Percentiles rank a stretch among this genome's conserved stretches.
Conservation (phyloP, 257 asterid genomes). For the Capsicum chinense region DNA sequence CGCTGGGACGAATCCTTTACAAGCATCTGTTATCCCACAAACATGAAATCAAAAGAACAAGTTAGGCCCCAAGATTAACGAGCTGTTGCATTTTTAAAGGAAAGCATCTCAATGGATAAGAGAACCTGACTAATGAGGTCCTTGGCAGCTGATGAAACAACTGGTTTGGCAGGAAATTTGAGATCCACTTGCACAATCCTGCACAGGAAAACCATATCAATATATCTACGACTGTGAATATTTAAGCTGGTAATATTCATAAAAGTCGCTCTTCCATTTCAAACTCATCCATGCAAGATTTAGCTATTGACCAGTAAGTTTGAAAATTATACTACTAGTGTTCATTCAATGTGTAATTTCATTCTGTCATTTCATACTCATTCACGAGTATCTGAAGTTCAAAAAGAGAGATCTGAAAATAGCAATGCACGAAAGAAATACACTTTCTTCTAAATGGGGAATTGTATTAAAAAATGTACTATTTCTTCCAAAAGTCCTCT, state of each 20-base stretch:
- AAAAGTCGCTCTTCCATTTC: not conserved
- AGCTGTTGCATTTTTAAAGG: not conserved
- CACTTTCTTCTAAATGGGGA: not conserved
- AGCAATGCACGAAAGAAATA: not conserved
- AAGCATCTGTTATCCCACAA: constrained; percentile 64
- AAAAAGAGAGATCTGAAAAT: not conserved
- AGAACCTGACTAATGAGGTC: constrained; percentile 87
- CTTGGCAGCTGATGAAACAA: constrained; percentile 84
- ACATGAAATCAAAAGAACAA: not conserved
- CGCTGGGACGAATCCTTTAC: constrained; percentile 85
- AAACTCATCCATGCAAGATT: not conserved
- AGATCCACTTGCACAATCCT: constrained; percentile 96
- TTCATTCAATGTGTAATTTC: not conserved
- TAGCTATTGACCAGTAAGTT: not conserved
- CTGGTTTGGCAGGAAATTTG: constrained; percentile 85
- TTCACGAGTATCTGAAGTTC: not conserved
- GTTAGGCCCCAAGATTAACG: not conserved
- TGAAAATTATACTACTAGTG: not conserved
- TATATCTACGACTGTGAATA: not conserved
- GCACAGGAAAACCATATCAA: constrained; percentile 9
- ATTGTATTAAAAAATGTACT: not conserved
- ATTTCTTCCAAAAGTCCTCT: not conserved
- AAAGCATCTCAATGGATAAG: constrained; percentile 16
- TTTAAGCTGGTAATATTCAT: not conserved
- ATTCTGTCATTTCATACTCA: not conserved